phyloP scores from a whole-genome alignment of 2,329 filamentous ascomycete species.

The Elsinoe australis region DNA sequence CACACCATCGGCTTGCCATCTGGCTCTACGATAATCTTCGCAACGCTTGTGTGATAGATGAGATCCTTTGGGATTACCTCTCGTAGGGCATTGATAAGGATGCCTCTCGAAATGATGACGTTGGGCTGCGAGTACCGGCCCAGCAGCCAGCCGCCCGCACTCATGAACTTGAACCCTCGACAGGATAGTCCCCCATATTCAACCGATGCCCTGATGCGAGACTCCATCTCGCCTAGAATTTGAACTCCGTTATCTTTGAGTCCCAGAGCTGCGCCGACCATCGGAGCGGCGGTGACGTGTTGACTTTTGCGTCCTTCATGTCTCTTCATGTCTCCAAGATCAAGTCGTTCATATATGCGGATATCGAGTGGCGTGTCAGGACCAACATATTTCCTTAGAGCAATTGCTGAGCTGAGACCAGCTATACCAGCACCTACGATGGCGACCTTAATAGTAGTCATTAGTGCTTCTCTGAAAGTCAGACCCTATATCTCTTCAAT shows the following conservation, averaged over 20 bases:
- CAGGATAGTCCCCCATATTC: constrained; percentile 7
- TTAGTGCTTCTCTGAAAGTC: neutral
- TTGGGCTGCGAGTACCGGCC: neutral
- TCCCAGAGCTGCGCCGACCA: constrained; percentile 9
- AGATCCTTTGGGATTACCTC: constrained; percentile 40
- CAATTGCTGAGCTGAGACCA: constrained; percentile 48
- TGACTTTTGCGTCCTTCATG: constrained; percentile 35
- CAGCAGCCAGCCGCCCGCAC: constrained; percentile 7
- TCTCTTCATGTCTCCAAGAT: neutral
- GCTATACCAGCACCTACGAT: constrained; percentile 44
- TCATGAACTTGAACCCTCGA: constrained; percentile 9
- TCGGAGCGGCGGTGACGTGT: constrained; percentile 40
- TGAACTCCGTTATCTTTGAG: constrained; percentile 6
- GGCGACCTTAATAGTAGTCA: constrained; percentile 25
- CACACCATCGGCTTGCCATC: constrained; percentile 26
- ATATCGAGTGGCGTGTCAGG: neutral
- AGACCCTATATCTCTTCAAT: no score
- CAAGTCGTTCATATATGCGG: constrained; percentile 44
- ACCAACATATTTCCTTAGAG: constrained; percentile 31
- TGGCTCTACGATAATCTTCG: neutral
- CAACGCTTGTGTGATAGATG: constrained; percentile 28
- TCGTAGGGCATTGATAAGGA: constrained; percentile 45
- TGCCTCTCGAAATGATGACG: neutral
- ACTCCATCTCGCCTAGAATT: neutral
- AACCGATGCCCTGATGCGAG: constrained; percentile 10